phyloP scores from a whole-genome alignment of 208 protist species.

The Crithidia fasciculata region DNA sequence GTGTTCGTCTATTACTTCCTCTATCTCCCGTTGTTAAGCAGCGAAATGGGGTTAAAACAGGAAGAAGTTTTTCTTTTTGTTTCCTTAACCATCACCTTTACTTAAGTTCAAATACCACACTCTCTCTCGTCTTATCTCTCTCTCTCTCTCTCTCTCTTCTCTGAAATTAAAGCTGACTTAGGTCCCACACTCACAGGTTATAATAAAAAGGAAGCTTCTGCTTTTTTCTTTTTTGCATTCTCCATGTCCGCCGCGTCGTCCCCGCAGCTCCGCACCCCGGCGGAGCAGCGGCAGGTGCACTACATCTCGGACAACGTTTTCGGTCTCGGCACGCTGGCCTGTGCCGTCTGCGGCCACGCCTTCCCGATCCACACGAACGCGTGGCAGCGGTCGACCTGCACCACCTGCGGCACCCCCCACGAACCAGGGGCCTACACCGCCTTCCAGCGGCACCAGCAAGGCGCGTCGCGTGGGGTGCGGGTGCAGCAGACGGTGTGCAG shows the following conservation, averaged over 20 bases:
- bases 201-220: not conserved
- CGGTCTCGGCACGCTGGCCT: slow-evolving; percentile 66
- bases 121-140: no score
- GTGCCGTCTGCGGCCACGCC: slow-evolving; percentile 69
- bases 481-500: slow-evolving; percentile 15
- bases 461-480: slow-evolving; percentile 1
- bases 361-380: slow-evolving; percentile 46
- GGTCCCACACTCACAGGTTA: no score
- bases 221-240: not conserved
- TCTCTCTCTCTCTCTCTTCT: no score
- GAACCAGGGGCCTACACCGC: slow-evolving; percentile 32
- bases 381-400: slow-evolving; percentile 25
- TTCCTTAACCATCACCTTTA: no score
- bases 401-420: slow-evolving; percentile 51
- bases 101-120: no score
- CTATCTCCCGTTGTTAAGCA: no score
- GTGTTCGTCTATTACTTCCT: no score
- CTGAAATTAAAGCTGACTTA: no score
- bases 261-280: slow-evolving; percentile 23
- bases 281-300: slow-evolving; percentile 37
- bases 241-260: slow-evolving; percentile 11
- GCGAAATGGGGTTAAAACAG: no score
- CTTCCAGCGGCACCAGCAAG: slow-evolving; percentile 15
- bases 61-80: no score
- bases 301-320: slow-evolving; percentile 60